phyloP scores from a whole-genome alignment of 345 rosid species.

The Gossypium mustelinum region DNA sequence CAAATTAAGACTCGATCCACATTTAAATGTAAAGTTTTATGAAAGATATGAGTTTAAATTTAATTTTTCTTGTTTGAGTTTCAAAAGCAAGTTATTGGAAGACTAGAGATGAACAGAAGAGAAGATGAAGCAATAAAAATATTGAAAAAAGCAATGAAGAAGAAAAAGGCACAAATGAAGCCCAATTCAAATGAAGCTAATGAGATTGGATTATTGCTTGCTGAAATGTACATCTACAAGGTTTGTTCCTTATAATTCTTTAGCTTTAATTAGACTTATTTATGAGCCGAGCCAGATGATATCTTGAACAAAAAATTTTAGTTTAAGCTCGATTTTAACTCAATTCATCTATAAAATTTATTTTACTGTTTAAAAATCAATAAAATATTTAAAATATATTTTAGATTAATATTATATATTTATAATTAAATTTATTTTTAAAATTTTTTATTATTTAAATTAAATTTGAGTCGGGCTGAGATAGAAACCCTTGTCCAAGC shows the following conservation, averaged over 20 bases:
- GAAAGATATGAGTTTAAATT: not conserved
- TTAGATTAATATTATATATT: too few relatives aligned
- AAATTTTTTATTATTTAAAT: too few relatives aligned
- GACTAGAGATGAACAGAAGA: conserved; percentile 56
- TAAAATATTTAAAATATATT: too few relatives aligned
- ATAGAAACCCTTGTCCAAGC: too few relatives aligned
- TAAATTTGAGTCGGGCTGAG: too few relatives aligned
- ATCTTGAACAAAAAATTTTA: too few relatives aligned
- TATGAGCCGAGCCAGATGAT: accelerated
- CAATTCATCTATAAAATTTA: too few relatives aligned
- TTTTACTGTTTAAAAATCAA: too few relatives aligned
- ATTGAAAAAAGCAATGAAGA: conserved; percentile 25
- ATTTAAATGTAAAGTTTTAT: not conserved
- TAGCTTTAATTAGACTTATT: not conserved
- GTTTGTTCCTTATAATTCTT: conserved; percentile 21
- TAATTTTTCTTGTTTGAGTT: not conserved
- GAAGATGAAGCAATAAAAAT: conserved; percentile 42
- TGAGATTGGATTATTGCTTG: conserved; percentile 57
- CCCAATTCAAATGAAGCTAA: conserved; percentile 41
- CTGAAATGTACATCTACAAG: conserved; percentile 62
- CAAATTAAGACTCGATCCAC: accelerated
- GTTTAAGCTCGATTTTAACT: accelerated
- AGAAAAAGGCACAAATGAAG: conserved; percentile 20
- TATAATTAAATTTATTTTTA: too few relatives aligned
- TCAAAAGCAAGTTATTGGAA: conserved; percentile 28